A percentile compares a stretch with the other conserved stretches of the same genome.
These are phyloP conservation scores for Rhododendron henanense DNA, from an alignment of 148 eudicot genomes.

Conservation along the genomic window DNA sequence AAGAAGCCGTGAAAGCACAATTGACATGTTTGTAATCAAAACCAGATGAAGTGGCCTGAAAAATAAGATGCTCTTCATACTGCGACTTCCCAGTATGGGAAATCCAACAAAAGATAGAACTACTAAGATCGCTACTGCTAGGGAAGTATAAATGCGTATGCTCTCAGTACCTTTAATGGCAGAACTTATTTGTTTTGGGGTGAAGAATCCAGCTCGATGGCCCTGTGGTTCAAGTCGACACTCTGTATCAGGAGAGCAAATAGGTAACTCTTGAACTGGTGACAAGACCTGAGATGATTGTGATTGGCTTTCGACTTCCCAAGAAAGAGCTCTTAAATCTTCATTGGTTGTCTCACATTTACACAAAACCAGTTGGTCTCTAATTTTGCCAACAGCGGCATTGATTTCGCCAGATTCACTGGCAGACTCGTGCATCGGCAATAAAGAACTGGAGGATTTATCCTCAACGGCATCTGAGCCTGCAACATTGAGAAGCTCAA, in stretches of 20 bases:
- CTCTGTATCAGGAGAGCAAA: conserved; percentile 17
- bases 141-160: conserved; percentile 44
- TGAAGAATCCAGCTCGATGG: conserved; percentile 23
- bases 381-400: conserved; percentile 16
- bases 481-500: conserved; percentile 20
- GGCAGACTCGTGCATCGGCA: conserved; percentile 20
- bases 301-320: conserved; percentile 20
- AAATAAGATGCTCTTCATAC: conserved; percentile 38
- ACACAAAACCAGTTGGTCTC: conserved; percentile 20
- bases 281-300: conserved; percentile 27
- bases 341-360: conserved; percentile 23
- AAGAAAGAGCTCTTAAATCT: conserved; percentile 26
- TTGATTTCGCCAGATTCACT: conserved; percentile 15
- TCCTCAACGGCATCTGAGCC: conserved; percentile 33
- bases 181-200: conserved; percentile 39
- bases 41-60: conserved; percentile 70
- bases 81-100: conserved; percentile 49
- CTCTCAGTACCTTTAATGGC: conserved; percentile 58
- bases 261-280: conserved; percentile 16
- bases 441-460: conserved; percentile 10
- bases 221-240: conserved; percentile 18
- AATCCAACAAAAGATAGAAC: conserved; percentile 54
- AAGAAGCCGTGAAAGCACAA: conserved; percentile 42
- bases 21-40: conserved; percentile 52
- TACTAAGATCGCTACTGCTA: conserved; percentile 55